These are phyloP conservation scores for Colletotrichum coccodes DNA, from an alignment of 2,329 filamentous ascomycete species.

Conservation along the genomic window DNA sequence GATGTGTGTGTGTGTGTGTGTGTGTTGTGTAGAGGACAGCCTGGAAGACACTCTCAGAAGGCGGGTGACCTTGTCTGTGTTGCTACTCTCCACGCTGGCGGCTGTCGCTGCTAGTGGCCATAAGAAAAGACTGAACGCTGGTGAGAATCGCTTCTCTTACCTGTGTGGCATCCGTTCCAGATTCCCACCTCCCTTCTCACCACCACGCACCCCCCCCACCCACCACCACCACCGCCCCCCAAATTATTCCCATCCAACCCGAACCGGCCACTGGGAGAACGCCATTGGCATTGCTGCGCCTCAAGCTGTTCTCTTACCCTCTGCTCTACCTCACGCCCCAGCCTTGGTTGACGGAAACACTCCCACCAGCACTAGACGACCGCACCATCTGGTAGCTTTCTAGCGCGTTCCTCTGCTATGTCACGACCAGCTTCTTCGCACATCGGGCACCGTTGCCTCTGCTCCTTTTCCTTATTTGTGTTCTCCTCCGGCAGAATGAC, in stretches of 20 bases:
- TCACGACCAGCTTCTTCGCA: background rate
- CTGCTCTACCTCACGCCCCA: background rate
- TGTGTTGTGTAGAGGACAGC: background rate
- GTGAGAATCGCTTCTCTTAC: background rate
- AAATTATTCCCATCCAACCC: background rate
- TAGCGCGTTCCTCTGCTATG: slow-evolving; percentile 29
- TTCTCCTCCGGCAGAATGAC: background rate
- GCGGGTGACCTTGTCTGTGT: background rate
- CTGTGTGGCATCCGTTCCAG: background rate
- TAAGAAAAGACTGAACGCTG: background rate
- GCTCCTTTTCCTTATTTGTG: background rate
- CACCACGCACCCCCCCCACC: background rate
- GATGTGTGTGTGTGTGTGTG: background rate
- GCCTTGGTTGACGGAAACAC: slow-evolving; percentile 4
- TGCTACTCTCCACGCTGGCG: slow-evolving; percentile 13
- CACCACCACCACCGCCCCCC: too few species aligned
- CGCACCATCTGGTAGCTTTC: slow-evolving; percentile 22
- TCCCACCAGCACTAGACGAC: background rate
- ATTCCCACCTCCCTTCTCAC: background rate
- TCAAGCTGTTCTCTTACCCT: slow-evolving; percentile 6
- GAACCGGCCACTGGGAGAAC: background rate
- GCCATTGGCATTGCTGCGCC: slow-evolving; percentile 15
- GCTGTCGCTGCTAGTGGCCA: background rate
- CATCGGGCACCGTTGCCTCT: slow-evolving; percentile 26
- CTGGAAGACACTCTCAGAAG: background rate